Evolutionary conservation across 805 yeast genomes (phyloP).

Genomic region (Starmerella sirachaensis): DNA sequence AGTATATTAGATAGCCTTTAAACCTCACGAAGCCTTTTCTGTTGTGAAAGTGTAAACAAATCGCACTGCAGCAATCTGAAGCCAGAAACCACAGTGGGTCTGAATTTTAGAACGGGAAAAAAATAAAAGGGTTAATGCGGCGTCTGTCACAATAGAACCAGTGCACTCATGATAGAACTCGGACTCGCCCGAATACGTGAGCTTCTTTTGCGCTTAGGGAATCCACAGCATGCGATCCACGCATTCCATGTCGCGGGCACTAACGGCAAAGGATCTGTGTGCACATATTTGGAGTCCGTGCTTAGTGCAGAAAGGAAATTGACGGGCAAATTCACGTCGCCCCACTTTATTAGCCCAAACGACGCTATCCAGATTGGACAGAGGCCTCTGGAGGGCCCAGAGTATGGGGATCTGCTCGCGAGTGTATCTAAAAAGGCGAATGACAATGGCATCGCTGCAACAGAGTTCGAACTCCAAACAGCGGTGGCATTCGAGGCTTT

Average conservation of each 20-base stretch:
- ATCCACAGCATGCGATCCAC: constrained; percentile 53
- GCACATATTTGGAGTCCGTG: constrained; percentile 65
- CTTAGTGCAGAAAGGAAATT: constrained; percentile 37
- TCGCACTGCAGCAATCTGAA: too few species aligned
- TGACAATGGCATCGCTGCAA: constrained; percentile 44
- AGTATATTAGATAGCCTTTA: too few species aligned
- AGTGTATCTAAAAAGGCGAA: constrained; percentile 35
- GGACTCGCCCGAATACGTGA: constrained; percentile 42
- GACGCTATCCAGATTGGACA: constrained; percentile 67
- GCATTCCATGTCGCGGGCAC: constrained; percentile 94
- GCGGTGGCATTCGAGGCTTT: constrained; percentile 77
- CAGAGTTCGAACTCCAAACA: constrained; percentile 80
- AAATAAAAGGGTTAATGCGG: too few species aligned
- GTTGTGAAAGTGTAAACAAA: too few species aligned
- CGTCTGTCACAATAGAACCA: too few species aligned
- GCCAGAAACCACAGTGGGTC: too few species aligned
- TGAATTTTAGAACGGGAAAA: too few species aligned
- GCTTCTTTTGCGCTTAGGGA: constrained; percentile 43
- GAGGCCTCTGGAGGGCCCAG: constrained; percentile 36
- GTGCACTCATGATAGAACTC: constrained; percentile 36
- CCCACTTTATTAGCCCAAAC: constrained; percentile 61
- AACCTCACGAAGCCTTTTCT: too few species aligned
- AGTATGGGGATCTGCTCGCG: constrained; percentile 37
- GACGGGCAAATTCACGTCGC: constrained; percentile 80
- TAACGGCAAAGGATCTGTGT: constrained; percentile 90